These are phyloP conservation scores for Mycosphaerella sp. DNA, from an alignment of 2,329 filamentous ascomycete species.

Conservation along the genomic window DNA sequence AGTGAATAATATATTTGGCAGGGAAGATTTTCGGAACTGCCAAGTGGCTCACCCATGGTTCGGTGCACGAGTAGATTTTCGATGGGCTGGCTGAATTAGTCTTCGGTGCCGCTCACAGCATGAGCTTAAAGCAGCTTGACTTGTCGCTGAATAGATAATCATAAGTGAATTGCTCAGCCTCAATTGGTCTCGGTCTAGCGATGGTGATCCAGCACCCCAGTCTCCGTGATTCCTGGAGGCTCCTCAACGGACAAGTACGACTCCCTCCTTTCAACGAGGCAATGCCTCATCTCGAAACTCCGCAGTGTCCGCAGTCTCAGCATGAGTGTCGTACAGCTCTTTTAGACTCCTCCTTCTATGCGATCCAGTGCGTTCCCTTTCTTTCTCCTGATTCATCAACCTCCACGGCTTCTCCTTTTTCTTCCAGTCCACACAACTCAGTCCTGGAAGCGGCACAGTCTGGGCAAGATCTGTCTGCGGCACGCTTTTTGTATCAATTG, in stretches of 20 bases:
- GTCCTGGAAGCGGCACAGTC: constrained; percentile 37
- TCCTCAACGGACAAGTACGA: not conserved
- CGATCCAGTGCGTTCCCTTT: constrained; percentile 26
- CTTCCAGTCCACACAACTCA: constrained; percentile 39
- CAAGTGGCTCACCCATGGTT: not conserved
- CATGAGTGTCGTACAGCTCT: constrained; percentile 16
- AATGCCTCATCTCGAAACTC: constrained; percentile 7
- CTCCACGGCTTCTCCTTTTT: constrained; percentile 35
- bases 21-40: not conserved
- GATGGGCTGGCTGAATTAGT: not conserved
- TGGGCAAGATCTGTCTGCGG: constrained; percentile 36
- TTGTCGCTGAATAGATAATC: too few species aligned
- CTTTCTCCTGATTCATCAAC: constrained; percentile 26
- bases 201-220: too few species aligned
- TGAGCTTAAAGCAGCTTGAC: too few species aligned
- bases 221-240: too few species aligned
- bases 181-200: not conserved
- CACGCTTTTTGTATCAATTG: constrained; percentile 25
- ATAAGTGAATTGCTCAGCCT: too few species aligned
- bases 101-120: not conserved
- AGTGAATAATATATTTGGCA: too few species aligned
- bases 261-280: constrained; percentile 5
- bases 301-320: not conserved
- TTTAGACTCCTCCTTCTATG: constrained; percentile 32
- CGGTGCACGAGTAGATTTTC: not conserved